Conservation (phyloP, 2,329 filamentous ascomycete genomes). For the Microsporum audouinii region DNA sequence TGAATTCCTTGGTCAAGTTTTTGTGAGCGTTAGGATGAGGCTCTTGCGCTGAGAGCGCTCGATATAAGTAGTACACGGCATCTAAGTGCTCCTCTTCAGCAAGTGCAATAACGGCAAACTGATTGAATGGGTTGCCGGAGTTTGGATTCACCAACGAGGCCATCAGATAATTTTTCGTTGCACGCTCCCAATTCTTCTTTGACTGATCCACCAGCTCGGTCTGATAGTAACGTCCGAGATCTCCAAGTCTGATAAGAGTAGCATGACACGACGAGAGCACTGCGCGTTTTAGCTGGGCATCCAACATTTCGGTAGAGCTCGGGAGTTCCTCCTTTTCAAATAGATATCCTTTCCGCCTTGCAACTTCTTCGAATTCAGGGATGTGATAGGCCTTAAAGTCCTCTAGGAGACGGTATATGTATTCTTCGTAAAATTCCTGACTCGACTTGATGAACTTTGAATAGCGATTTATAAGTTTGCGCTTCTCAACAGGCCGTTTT, state of each 20-base stretch:
- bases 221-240: slow-evolving; percentile 76
- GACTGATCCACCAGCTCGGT: slow-evolving; percentile 56
- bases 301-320: slow-evolving; percentile 24
- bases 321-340: slow-evolving; percentile 29
- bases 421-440: slow-evolving; percentile 78
- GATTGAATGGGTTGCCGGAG: slow-evolving; percentile 76
- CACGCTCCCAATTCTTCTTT: slow-evolving; percentile 63
- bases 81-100: slow-evolving; percentile 67
- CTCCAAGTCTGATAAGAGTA: slow-evolving; percentile 75
- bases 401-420: slow-evolving; percentile 61
- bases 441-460: slow-evolving; percentile 75
- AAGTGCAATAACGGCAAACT: slow-evolving; percentile 75
- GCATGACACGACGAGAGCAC: slow-evolving; percentile 67
- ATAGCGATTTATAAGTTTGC: slow-evolving; percentile 74
- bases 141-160: slow-evolving; percentile 67
- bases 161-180: slow-evolving; percentile 72
- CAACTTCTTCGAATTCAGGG: slow-evolving; percentile 47
- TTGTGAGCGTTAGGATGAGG: slow-evolving; percentile 62
- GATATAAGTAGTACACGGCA: slow-evolving; percentile 80
- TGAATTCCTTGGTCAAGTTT: slow-evolving; percentile 74
- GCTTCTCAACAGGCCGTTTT: slow-evolving; percentile 50
- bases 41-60: slow-evolving; percentile 60
- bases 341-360: slow-evolving; percentile 35
- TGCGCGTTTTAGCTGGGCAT: slow-evolving; percentile 41
- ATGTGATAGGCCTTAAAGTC: slow-evolving; percentile 37